These are phyloP conservation scores for Myxozyma neglecta DNA, from an alignment of 805 yeast genomes.

Conservation along the genomic window DNA sequence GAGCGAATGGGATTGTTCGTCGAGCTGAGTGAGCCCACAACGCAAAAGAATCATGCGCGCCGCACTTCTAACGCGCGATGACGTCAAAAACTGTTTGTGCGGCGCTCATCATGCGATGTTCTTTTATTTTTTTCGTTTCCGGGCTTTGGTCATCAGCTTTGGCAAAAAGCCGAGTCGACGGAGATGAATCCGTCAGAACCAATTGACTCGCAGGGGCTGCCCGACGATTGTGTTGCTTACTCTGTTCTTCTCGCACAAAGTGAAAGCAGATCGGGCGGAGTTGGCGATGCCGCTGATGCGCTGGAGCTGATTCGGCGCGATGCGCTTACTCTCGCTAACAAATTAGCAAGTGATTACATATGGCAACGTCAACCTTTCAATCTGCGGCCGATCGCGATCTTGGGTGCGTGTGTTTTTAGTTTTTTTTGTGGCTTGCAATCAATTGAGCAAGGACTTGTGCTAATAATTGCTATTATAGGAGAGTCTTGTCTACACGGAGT, in stretches of 20 bases:
- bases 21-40: no score
- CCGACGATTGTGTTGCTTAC: constrained; percentile 25
- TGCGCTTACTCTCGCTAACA: constrained; percentile 4
- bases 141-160: background rate
- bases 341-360: constrained; percentile 28
- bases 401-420: constrained; percentile 1
- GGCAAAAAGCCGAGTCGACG: background rate
- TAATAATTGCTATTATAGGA: constrained; percentile 8
- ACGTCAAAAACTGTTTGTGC: no score
- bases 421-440: background rate
- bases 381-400: constrained; percentile 11
- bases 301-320: constrained; percentile 5
- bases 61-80: no score
- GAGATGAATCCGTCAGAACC: constrained; percentile 21
- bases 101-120: no score
- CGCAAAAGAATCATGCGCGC: no score
- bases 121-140: no score
- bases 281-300: background rate
- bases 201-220: background rate
- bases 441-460: background rate
- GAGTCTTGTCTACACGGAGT: constrained; percentile 33
- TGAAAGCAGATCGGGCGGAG: background rate
- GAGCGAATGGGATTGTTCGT: no score
- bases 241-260: constrained; percentile 11
- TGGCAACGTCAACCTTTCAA: constrained; percentile 36